Evolutionary conservation across 371 early-diverging fungal species (phyloP), one percentile per base, ranked within the genome.

Genomic region (Synchytrium microbalum): DNA sequence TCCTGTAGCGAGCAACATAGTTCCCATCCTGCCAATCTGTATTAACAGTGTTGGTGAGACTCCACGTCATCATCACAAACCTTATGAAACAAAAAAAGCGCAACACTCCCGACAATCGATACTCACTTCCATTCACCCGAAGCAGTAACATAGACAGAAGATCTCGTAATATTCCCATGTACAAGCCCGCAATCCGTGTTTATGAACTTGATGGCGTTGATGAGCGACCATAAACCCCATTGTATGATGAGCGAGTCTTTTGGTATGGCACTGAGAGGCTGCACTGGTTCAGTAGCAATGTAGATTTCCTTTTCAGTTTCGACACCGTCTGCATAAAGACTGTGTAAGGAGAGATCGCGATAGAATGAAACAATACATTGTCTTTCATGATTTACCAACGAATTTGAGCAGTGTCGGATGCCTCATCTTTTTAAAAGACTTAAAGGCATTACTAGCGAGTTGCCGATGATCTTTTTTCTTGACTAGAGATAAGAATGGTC

Each of bases 81-180:
- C n/a, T n/a, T n/a, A n/a, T n/a, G n/a, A n/a, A n/a, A n/a, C n/a
- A n/a, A n/a, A n/a, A n/a, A n/a, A n/a, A n/a, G n/a, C n/a, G n/a
- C n/a, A n/a, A n/a, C n/a, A n/a, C n/a, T n/a, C n/a, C n/a, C n/a
- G n/a, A n/a, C n/a, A n/a, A n/a, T n/a, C 3, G 8, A 38, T 0
- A 67, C 73, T 26, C 62, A 71, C 75, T 88, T 91, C 95, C 95
- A 97, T 72, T 97, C 98, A 46, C 95, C 93, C 2, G 92, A 88
- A 61, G 82, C 80, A 30, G 90, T 93, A 32, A 86, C 85, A 70
- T 86, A 95, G 58, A 97, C 86, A 1, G 93, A 89, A 1, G 81
- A 75, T 2, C 85, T 68, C 8, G 84, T 79, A 28, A 97, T 69
- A 75, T 89, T 91, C 24, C 92, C 96, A 67, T 97, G 96, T 0